Evolutionary conservation across 371 early-diverging fungal species (phyloP).

Genomic region (Mortierella sp.): DNA sequence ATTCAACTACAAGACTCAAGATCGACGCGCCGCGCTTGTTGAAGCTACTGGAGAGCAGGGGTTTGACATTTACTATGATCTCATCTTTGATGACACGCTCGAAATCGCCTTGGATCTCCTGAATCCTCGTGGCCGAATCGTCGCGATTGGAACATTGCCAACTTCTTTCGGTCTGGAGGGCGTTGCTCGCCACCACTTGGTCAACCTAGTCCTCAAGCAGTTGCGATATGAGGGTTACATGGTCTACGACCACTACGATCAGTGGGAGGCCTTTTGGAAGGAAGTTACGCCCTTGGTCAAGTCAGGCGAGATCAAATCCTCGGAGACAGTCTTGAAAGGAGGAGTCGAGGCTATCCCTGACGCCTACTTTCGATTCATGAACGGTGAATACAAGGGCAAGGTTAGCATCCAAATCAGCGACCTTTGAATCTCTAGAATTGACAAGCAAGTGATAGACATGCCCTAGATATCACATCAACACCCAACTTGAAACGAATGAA

Average conservation of each 20-base stretch:
- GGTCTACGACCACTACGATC: conserved; percentile 55
- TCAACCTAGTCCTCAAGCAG: conserved; percentile 60
- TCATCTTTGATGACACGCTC: conserved; percentile 73
- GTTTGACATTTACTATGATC: conserved; percentile 75
- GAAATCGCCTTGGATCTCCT: conserved; percentile 64
- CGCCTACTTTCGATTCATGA: conserved; percentile 76
- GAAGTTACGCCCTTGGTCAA: conserved; percentile 59
- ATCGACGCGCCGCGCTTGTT: conserved; percentile 21
- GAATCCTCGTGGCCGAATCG: conserved; percentile 64
- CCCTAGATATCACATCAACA: too few relatives aligned
- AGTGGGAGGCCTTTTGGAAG: conserved; percentile 53
- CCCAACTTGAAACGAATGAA: too few relatives aligned
- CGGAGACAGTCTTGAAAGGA: conserved; percentile 61
- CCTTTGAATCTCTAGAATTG: too few relatives aligned
- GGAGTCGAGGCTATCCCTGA: conserved; percentile 82
- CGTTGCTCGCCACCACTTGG: conserved; percentile 57
- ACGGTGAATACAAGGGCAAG: conserved; percentile 86
- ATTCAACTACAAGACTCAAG: conserved; percentile 77
- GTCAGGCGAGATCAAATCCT: conserved; percentile 63
- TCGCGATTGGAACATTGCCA: conserved; percentile 66
- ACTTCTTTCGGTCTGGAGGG: conserved; percentile 63
- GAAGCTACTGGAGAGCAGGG: conserved; percentile 54
- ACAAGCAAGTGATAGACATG: too few relatives aligned
- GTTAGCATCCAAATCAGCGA: conserved; percentile 71
- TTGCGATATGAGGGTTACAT: conserved; percentile 67